Base-by-base conservation (phyloP, 139 green algal species). In the Desmodesmus armatus region DNA sequence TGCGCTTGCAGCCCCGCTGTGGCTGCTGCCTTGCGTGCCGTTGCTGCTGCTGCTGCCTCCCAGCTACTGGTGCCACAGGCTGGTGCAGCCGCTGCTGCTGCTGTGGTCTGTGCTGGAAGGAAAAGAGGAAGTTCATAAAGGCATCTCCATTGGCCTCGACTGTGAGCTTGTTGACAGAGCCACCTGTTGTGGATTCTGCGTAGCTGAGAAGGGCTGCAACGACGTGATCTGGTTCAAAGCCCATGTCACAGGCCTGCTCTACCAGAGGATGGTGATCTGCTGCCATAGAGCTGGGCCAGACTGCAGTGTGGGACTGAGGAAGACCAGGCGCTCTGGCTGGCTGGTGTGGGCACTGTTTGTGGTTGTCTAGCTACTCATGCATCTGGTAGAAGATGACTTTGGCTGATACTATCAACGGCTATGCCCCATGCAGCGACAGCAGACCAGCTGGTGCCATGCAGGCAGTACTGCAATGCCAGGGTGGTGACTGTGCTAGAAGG, bases 231-330 rank as follows among this genome's bases (percentile, higher is more conserved):
- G 55, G 31, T 13, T 47, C 41, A 39, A 80, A 67, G 31, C 73
- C 73, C 73, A 80, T 66, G 13, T 31, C 49, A 1, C 39, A 33
- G 13, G 35, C 73, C 23, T 63, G 31, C 5, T 27, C 7, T 0
- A 80, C 73, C 17, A 80, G 35, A 5, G 47, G 17, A 33, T 80
- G 73, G n/a, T 69, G 60, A 25, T 69, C 19, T 39, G 60, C 60
- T 39, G 35, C n/a, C n/a, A n/a, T n/a, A n/a, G n/a, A n/a, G n/a
- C n/a, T n/a, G n/a, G n/a, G n/a, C n/a, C n/a, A n/a, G n/a, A n/a
- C n/a, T n/a, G n/a, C n/a, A n/a, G n/a, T n/a, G n/a, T n/a, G n/a
- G n/a, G n/a, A n/a, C n/a, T n/a, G n/a, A n/a, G n/a, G n/a, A n/a
- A n/a, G n/a, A n/a, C n/a, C n/a, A n/a, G n/a, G n/a, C n/a, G n/a